These are phyloP conservation scores for Phytopythium sindhum DNA, from an alignment of 352 stramenopile genomes.

Conservation along the genomic window DNA sequence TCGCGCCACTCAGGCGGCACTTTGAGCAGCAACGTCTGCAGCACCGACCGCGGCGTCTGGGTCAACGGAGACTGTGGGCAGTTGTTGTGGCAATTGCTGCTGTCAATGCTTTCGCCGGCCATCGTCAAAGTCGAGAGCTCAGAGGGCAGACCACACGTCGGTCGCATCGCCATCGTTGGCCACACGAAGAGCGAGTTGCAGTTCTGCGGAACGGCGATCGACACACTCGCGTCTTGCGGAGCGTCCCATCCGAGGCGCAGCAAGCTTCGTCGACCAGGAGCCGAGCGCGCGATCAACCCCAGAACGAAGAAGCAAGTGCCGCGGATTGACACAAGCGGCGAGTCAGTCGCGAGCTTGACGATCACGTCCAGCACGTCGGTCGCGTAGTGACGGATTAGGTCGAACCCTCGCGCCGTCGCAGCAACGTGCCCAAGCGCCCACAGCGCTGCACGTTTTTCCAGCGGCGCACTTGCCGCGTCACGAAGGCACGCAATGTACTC, in stretches of 20 bases:
- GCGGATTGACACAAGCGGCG: constrained; percentile 76
- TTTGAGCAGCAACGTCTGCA: constrained; percentile 67
- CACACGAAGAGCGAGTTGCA: constrained; percentile 81
- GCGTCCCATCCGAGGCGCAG: constrained; percentile 78
- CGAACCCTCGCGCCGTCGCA: constrained; percentile 72
- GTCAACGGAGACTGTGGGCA: constrained; percentile 36
- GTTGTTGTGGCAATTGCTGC: constrained; percentile 3
- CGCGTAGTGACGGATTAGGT: constrained; percentile 77
- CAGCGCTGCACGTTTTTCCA: constrained; percentile 82
- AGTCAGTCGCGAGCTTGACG: constrained; percentile 82
- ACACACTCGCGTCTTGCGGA: constrained; percentile 61
- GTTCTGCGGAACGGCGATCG: constrained; percentile 80
- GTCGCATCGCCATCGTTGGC: constrained; percentile 28
- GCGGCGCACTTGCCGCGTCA: constrained; percentile 73
- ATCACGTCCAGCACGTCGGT: constrained; percentile 84
- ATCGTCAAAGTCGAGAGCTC: background rate
- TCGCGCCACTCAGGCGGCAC: constrained; percentile 76
- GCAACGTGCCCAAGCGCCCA: constrained; percentile 85
- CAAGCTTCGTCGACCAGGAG: constrained; percentile 55
- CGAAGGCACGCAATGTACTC: constrained; percentile 82
- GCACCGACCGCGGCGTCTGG: constrained; percentile 44
- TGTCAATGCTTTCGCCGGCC: constrained; percentile 3
- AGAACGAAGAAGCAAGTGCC: constrained; percentile 87
- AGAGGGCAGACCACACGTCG: background rate
- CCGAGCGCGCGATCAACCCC: constrained; percentile 67